Conservation (phyloP, 495 filamentous ascomycete species). For the Penicillium canariense region DNA sequence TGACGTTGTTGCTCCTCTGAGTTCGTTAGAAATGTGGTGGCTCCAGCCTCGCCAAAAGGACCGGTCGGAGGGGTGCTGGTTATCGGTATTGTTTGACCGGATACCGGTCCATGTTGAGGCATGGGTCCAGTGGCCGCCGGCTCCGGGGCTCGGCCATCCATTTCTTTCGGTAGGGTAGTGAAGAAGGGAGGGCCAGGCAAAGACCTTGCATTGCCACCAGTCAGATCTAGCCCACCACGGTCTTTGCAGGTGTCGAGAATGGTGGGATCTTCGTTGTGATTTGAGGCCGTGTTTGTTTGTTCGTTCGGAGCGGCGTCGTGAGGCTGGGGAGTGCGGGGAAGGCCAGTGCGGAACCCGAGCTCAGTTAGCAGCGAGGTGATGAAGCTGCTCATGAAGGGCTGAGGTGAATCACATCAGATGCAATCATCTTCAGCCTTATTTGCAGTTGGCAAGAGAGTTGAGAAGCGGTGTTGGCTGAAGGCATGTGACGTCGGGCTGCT, state of each 20-base stretch:
- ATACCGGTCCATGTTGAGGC: constrained; percentile 5
- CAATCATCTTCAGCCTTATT: constrained; percentile 4
- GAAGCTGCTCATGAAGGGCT: constrained; percentile 64
- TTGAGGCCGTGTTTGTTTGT: constrained; percentile 15
- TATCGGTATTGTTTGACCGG: not conserved
- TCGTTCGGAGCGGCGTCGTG: constrained; percentile 14
- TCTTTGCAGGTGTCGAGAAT: constrained; percentile 16
- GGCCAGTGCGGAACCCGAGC: constrained; percentile 71
- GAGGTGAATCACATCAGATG: constrained; percentile 17
- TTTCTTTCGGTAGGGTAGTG: constrained; percentile 29
- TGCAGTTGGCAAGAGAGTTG: not conserved
- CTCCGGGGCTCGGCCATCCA: constrained; percentile 27
- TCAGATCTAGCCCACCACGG: not conserved
- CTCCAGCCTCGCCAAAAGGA: not conserved
- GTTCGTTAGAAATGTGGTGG: not conserved
- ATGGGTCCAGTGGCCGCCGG: constrained; percentile 14
- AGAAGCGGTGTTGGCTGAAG: not conserved
- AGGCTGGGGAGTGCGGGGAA: constrained; percentile 52
- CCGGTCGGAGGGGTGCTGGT: not conserved
- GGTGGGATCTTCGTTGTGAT: constrained; percentile 6
- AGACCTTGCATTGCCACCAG: constrained; percentile 24
- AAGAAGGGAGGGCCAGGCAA: constrained; percentile 27
- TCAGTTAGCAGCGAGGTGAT: constrained; percentile 74
- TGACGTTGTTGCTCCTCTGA: not conserved
- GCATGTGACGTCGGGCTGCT: constrained; percentile 30